Evolutionary conservation across 2,329 filamentous ascomycete genomes (phyloP).

Genomic region (Parastagonospora nodorum): DNA sequence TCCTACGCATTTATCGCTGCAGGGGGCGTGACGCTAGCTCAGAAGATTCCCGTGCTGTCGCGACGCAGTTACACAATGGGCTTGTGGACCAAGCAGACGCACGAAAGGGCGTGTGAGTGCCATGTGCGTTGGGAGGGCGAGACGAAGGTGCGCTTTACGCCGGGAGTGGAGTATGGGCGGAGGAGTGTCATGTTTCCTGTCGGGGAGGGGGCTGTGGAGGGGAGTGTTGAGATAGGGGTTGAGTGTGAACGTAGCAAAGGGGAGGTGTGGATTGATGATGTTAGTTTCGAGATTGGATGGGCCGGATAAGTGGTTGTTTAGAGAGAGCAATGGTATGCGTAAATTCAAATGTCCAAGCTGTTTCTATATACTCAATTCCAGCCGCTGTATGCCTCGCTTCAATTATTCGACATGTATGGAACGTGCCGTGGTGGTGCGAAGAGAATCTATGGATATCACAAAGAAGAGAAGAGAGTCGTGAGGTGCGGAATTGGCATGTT

Average conservation of each 20-base stretch:
- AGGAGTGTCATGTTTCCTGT: background rate
- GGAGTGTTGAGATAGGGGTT: background rate
- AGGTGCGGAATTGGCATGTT: background rate
- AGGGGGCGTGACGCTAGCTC: background rate
- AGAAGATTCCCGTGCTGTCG: background rate
- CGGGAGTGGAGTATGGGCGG: background rate
- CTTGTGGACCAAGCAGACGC: background rate
- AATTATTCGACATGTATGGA: background rate
- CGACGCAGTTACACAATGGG: background rate
- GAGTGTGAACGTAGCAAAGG: background rate
- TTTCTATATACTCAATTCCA: background rate
- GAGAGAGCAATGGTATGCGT: background rate
- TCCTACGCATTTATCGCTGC: too few species aligned
- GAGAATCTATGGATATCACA: conserved; percentile 39
- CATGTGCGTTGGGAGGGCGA: background rate
- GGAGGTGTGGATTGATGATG: background rate
- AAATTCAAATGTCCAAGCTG: background rate
- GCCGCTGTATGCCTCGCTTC: background rate
- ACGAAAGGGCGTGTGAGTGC: background rate
- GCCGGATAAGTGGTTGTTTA: background rate
- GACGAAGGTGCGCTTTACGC: background rate
- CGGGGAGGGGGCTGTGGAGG: background rate
- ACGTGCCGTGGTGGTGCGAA: conserved; percentile 6
- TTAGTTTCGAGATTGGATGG: background rate
- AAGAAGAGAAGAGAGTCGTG: conserved; percentile 13